Conservation (phyloP, 2,329 filamentous ascomycete genomes). For the Gnomoniopsis sp. region DNA sequence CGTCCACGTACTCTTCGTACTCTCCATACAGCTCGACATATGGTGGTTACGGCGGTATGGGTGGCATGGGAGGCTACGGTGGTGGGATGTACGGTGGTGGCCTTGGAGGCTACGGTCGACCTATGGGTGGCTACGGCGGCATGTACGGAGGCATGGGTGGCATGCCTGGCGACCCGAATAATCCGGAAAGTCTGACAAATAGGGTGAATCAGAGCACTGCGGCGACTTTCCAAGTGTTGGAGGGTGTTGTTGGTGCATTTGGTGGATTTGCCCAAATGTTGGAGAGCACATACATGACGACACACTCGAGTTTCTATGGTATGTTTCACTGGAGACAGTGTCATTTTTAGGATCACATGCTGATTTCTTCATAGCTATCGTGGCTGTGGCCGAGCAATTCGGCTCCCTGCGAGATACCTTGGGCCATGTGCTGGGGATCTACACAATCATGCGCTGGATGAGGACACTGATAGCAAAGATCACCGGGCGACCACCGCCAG, state of each 20-base stretch:
- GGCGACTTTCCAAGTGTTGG: constrained; percentile 96
- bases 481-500: constrained; percentile 85
- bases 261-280: constrained; percentile 98
- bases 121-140: constrained; percentile 30
- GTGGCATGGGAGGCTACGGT: constrained; percentile 40
- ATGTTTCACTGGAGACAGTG: constrained; percentile 33
- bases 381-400: constrained; percentile 96
- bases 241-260: constrained; percentile 94
- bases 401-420: constrained; percentile 89
- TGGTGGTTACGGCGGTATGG: constrained; percentile 39
- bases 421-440: constrained; percentile 91
- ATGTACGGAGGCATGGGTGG: constrained; percentile 39
- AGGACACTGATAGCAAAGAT: constrained; percentile 87
- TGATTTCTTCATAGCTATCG: constrained; percentile 63
- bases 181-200: constrained; percentile 91
- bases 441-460: constrained; percentile 92
- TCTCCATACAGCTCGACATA: constrained; percentile 48
- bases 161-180: constrained; percentile 64
- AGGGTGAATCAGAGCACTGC: constrained; percentile 93
- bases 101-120: constrained; percentile 37
- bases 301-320: constrained; percentile 98
- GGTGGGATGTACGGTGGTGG: constrained; percentile 37
- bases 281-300: constrained; percentile 99
- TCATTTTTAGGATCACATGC: constrained; percentile 3
- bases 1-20: constrained; percentile 14